These are phyloP conservation scores for Omphalotus olearius DNA, from an alignment of 1,284 basidiomycete genomes.

Conservation along the genomic window DNA sequence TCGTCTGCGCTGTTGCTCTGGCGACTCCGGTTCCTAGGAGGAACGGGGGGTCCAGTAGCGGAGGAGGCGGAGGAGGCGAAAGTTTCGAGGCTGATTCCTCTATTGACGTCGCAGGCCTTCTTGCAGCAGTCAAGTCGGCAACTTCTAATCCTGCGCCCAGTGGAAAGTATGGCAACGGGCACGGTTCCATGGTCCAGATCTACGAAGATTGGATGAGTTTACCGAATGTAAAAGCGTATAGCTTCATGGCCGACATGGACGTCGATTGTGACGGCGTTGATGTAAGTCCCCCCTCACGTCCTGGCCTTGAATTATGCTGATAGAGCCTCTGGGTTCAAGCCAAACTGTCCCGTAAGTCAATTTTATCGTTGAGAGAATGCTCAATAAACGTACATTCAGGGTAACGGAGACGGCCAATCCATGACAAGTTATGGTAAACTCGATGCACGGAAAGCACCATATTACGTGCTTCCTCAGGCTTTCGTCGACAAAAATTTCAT, in stretches of 20 bases:
- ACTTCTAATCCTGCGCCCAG: slow-evolving; percentile 1
- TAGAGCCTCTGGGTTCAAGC: background rate
- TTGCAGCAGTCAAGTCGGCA: slow-evolving; percentile 6
- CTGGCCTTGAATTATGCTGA: background rate
- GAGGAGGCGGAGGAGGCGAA: background rate
- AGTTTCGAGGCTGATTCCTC: slow-evolving; percentile 9
- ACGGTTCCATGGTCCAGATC: slow-evolving; percentile 15
- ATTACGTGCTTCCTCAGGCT: slow-evolving; percentile 19
- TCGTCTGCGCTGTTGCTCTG: too few relatives aligned
- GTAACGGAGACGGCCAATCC: slow-evolving; percentile 20
- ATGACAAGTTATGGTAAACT: slow-evolving; percentile 22
- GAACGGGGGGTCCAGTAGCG: background rate
- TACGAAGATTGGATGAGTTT: slow-evolving; percentile 19
- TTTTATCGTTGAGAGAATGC: too few relatives aligned
- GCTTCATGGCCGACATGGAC: slow-evolving; percentile 24
- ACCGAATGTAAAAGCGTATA: slow-evolving; percentile 15
- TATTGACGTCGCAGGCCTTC: slow-evolving; percentile 11
- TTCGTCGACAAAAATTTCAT: slow-evolving; percentile 18
- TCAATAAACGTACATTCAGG: too few relatives aligned
- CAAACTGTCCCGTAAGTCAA: too few relatives aligned
- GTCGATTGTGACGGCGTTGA: slow-evolving; percentile 22
- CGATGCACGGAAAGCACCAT: slow-evolving; percentile 21
- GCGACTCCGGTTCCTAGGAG: too few relatives aligned
- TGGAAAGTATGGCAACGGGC: background rate
- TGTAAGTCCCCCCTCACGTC: slow-evolving; percentile 7